Base-by-base conservation (phyloP, 805 yeast species). In the Kodamaea sagamina region DNA sequence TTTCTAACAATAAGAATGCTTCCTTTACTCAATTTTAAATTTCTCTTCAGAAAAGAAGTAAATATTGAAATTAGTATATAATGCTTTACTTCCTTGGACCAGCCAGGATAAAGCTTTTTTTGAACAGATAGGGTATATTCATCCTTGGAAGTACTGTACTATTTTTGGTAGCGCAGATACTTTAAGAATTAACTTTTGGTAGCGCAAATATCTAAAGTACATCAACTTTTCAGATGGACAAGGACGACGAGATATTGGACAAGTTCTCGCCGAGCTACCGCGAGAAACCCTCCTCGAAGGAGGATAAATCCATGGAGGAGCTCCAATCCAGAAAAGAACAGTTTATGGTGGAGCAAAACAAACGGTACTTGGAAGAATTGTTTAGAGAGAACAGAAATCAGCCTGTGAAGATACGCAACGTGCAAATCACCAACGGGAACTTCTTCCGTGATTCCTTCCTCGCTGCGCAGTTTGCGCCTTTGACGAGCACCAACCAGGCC, bases 351-450 rank as follows among this genome's bases (percentile, higher is more conserved):
- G 51, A 61, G 8, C 74, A 68, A 43, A 67, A 59, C 50, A 55
- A 55, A 24, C 53, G 58, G 18, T 71, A 51, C 44, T 41, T 71
- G 37, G 67, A 65, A 37, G 54, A 57, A 8, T 59, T 71, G 36
- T 69, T 71, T 46, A 36, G 46, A 15, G 64, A 62, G 11, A 57
- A 64, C 53, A 43, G 59, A 19, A 53, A 63, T n/a, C 54, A 48
- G 32, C 81, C 84, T 0, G 67, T 78, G 2, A 54, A 59, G 18
- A 54, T 81, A 3, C 56, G 64, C 11, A 66, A 68, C 28, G 74
- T 78, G 7, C 77, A 75, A 46, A 59, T 81, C 7, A 63, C 72
- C 36, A 81, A 81, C 17, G 63, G 74, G 4, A 72, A 74, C 22
- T 60, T 61, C 10, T 77, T 74, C 47, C 59, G 85, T 27, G 68